Conservation (phyloP, 2,329 filamentous ascomycete species). For the Phialemonium atrogriseum region DNA sequence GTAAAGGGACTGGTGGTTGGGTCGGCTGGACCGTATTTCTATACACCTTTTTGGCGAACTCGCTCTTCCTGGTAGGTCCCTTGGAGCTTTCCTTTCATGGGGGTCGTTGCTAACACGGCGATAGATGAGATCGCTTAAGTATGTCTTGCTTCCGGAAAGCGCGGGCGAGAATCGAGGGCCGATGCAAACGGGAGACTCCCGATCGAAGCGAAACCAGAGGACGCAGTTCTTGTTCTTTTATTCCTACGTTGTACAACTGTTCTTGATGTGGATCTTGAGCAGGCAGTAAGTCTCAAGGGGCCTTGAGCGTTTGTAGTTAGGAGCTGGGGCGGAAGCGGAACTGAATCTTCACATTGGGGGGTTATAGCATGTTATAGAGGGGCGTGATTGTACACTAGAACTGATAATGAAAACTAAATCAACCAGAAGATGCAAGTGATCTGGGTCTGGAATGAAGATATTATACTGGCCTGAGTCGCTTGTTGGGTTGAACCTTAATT, state of each 20-base stretch:
- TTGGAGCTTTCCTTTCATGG: background rate
- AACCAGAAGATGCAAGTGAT: no score
- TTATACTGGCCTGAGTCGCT: no score
- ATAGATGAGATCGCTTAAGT: slow-evolving; percentile 88
- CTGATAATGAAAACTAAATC: no score
- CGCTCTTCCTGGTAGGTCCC: slow-evolving; percentile 75
- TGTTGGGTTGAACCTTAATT: no score
- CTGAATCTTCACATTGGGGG: no score
- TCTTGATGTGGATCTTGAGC: slow-evolving; percentile 80
- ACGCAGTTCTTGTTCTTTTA: slow-evolving; percentile 93
- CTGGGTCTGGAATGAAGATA: no score
- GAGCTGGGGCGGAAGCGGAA: no score
- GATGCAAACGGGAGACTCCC: slow-evolving; percentile 59
- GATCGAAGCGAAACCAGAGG: slow-evolving; percentile 76
- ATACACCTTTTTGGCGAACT: slow-evolving; percentile 91
- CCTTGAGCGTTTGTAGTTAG: no score
- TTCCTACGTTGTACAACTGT: slow-evolving; percentile 85
- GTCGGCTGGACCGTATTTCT: slow-evolving; percentile 80
- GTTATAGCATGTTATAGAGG: no score
- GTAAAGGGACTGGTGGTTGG: slow-evolving; percentile 79
- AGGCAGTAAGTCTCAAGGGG: no score
- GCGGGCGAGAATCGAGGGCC: slow-evolving; percentile 55
- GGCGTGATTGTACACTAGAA: no score
- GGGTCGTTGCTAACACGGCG: slow-evolving; percentile 9
- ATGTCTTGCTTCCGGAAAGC: slow-evolving; percentile 85